Evolutionary conservation across 1,284 basidiomycete species (phyloP).

Genomic region (Cystobasidium pallidum): DNA sequence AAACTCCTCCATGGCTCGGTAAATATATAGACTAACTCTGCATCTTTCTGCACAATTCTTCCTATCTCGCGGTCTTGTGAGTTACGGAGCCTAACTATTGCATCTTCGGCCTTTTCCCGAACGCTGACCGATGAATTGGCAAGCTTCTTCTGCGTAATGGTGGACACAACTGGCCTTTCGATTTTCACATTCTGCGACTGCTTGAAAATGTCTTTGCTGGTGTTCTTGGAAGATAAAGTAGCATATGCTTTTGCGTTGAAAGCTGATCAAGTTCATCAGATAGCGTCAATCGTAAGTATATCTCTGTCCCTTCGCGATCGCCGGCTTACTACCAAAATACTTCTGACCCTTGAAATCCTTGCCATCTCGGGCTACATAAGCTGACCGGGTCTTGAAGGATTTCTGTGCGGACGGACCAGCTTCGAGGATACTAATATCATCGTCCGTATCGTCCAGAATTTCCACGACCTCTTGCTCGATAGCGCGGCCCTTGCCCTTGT

Average conservation of each 20-base stretch:
- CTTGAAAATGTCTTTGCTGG: constrained; percentile 37
- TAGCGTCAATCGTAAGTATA: background rate
- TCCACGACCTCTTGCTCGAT: constrained; percentile 18
- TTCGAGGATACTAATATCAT: background rate
- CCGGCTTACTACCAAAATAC: constrained; percentile 37
- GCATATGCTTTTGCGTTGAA: constrained; percentile 32
- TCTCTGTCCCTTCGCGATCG: background rate
- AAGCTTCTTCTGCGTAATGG: constrained; percentile 34
- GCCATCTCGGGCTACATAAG: constrained; percentile 22
- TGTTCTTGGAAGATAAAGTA: constrained; percentile 27
- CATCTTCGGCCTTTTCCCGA: constrained; percentile 21
- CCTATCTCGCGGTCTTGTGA: constrained; percentile 38
- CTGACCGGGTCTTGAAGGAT: background rate
- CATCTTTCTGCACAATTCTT: constrained; percentile 31
- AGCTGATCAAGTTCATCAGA: background rate
- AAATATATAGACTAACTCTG: background rate
- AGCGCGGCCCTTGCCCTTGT: constrained; percentile 19
- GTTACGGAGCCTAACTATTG: constrained; percentile 39
- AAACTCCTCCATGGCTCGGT: too few relatives aligned
- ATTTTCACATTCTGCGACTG: constrained; percentile 26
- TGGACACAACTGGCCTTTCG: constrained; percentile 29
- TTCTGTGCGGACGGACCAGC: constrained; percentile 16
- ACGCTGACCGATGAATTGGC: constrained; percentile 20
- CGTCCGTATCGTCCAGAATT: constrained; percentile 35
- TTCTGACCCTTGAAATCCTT: constrained; percentile 36